A percentile compares a stretch with the other conserved stretches of the same genome.
phyloP scores from a whole-genome alignment of 1,284 basidiomycete genomes.

The Apiotrichum mycotoxinovorans region DNA sequence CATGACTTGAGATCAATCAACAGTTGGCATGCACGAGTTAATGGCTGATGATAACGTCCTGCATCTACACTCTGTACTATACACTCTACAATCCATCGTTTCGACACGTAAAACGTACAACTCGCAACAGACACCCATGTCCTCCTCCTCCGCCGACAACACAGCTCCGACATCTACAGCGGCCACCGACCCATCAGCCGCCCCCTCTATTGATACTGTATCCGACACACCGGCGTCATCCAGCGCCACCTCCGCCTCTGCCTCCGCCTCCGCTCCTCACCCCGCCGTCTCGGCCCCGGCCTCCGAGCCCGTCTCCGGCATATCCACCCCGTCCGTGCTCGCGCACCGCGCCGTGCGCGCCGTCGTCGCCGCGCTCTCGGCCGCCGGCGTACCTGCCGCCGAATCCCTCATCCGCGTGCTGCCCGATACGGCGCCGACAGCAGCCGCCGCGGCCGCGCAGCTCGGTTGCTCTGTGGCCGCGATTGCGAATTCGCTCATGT shows the following conservation, averaged over 20 bases:
- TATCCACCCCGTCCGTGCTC: slow-evolving; percentile 5
- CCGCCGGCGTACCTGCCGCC: not conserved
- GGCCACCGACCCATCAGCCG: no score
- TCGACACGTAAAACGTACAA: no score
- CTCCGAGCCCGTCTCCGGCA: not conserved
- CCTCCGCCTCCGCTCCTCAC: not conserved
- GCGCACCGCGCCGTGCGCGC: slow-evolving; percentile 8
- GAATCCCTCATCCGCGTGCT: slow-evolving; percentile 5
- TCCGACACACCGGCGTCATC: no score
- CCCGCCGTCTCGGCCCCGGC: not conserved
- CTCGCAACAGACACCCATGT: no score
- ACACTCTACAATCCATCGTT: no score
- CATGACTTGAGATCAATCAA: no score
- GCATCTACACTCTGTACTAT: no score
- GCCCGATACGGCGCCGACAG: slow-evolving; percentile 9
- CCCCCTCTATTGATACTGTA: no score
- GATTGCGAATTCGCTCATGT: slow-evolving; percentile 21
- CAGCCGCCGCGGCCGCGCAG: slow-evolving; percentile 11
- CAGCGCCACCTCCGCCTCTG: not conserved
- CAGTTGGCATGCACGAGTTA: no score
- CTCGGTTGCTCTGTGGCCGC: slow-evolving; percentile 8
- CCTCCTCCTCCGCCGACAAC: no score
- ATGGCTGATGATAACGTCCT: no score
- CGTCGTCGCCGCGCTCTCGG: not conserved
- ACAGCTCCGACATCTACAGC: no score